Percentiles rank a stretch among this genome's conserved stretches.
Evolutionary conservation across 805 yeast genomes (phyloP).

Genomic region (Ogataea degrootiae): DNA sequence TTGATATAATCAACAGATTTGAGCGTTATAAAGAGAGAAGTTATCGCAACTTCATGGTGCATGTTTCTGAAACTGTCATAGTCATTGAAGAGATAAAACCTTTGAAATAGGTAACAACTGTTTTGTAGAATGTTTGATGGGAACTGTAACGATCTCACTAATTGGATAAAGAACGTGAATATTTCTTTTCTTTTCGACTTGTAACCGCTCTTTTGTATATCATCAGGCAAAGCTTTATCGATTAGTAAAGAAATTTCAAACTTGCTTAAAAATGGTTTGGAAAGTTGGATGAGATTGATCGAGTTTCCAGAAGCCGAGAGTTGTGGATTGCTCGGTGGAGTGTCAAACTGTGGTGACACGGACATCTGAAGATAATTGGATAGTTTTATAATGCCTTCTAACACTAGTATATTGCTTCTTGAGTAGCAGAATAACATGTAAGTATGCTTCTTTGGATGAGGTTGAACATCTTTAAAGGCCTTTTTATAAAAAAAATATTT

Average conservation of each 20-base stretch:
- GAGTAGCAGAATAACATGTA: too few relatives aligned
- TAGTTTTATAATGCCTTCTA: too few relatives aligned
- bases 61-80: constrained; percentile 43
- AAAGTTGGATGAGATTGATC: constrained; percentile 24
- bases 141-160: constrained; percentile 51
- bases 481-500: too few relatives aligned
- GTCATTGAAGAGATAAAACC: constrained; percentile 60
- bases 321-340: background rate
- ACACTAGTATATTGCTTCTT: too few relatives aligned
- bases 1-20: constrained; percentile 84
- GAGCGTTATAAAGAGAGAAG: constrained; percentile 65
- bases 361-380: too few relatives aligned
- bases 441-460: too few relatives aligned
- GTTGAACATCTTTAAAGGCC: too few relatives aligned
- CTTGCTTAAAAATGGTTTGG: constrained; percentile 31
- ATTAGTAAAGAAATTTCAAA: constrained; percentile 24
- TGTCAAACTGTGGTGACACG: too few relatives aligned
- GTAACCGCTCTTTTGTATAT: constrained; percentile 19
- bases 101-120: constrained; percentile 68
- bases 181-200: constrained; percentile 32
- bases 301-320: background rate
- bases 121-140: constrained; percentile 69
- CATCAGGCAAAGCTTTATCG: constrained; percentile 15
- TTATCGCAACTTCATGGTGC: constrained; percentile 59
- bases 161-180: constrained; percentile 48